Evolutionary conservation across 2,329 filamentous ascomycete genomes (phyloP), one percentile per base, ranked within the genome.

Genomic region (Apiospora rasikravindrae): DNA sequence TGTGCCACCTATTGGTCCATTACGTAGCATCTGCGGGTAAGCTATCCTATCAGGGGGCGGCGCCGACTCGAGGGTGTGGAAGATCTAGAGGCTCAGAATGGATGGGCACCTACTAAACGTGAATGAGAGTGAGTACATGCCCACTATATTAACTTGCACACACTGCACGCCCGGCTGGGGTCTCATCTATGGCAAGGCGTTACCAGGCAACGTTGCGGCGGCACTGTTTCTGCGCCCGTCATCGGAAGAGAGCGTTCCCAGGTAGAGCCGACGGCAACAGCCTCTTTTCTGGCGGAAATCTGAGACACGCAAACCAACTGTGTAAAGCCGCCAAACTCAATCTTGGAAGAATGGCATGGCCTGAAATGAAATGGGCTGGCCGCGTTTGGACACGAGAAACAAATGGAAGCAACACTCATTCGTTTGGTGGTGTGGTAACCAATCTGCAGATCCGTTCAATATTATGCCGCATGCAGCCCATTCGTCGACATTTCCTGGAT

Each of bases 401-500:
- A 37, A 29, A 29, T 22, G 19, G 11, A 64, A 64, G 19, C 40
- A 40, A 40, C 57, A n/a, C 57, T n/a, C 33, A 40, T 22, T 22
- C 22, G 22, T 64, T n/a, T 8, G 57, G 53, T 64, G 57, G 57
- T 64, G 57, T 40, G 57, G 57, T 40, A 40, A 40, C 19, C 57
- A 64, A 40, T 37, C 57, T 57, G 51, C 51, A 29, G 51, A 57
- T 57, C 51, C 51, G 24, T 33, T 33, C 51, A 57, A 57, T 57
- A 57, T 57, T 57, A 57, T 57, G 51, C 51, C 26, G 51, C 51
- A 57, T 57, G 51, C 51, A 64, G 57, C 57, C 57, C 57, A 64
- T 40, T 40, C 33, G 33, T 40, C 57, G n/a, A n/a, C 57, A 64
- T 33, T 64, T 19, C 10, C 4, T n/a, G 33, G 53, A 29, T 24